phyloP scores from a whole-genome alignment of 116 monocot species.

The Cymodocea nodosa region DNA sequence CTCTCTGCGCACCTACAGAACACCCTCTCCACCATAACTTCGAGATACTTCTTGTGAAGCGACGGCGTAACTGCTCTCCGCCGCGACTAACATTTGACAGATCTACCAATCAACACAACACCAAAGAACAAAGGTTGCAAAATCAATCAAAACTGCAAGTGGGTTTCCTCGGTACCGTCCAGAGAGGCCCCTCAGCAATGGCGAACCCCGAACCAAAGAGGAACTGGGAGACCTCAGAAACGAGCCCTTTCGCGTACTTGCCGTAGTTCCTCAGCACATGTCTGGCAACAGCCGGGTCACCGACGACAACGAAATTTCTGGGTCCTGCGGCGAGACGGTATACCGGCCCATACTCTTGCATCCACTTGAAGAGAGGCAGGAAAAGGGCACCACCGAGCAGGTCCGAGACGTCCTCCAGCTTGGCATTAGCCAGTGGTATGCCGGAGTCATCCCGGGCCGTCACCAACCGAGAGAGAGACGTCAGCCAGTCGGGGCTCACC shows the following conservation, averaged over 20 bases:
- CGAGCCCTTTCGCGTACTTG: constrained; percentile 83
- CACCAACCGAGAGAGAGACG: constrained; percentile 35
- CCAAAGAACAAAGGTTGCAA: background rate
- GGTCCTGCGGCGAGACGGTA: constrained; percentile 90
- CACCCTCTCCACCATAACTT: constrained; percentile 83
- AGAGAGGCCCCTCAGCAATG: constrained; percentile 69
- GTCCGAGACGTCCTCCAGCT: constrained; percentile 87
- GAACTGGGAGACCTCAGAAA: constrained; percentile 92
- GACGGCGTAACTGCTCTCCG: constrained; percentile 80
- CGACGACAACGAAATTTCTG: constrained; percentile 74
- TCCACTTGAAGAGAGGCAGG: constrained; percentile 94
- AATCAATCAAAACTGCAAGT: background rate
- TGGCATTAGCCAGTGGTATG: constrained; percentile 67
- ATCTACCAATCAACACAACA: background rate
- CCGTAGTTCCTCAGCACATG: constrained; percentile 75
- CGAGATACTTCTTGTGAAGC: constrained; percentile 74
- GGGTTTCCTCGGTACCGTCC: constrained; percentile 35
- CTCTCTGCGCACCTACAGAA: constrained; percentile 77
- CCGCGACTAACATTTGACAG: constrained; percentile 34
- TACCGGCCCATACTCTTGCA: constrained; percentile 67
- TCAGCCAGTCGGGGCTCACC: constrained; percentile 93
- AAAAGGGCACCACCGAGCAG: constrained; percentile 91
- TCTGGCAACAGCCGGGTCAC: constrained; percentile 76
- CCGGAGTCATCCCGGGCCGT: constrained; percentile 41
- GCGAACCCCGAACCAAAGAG: constrained; percentile 92